Evolutionary conservation across 2,329 filamentous ascomycete genomes (phyloP).

Genomic region (Aspergillus hiratsukae): DNA sequence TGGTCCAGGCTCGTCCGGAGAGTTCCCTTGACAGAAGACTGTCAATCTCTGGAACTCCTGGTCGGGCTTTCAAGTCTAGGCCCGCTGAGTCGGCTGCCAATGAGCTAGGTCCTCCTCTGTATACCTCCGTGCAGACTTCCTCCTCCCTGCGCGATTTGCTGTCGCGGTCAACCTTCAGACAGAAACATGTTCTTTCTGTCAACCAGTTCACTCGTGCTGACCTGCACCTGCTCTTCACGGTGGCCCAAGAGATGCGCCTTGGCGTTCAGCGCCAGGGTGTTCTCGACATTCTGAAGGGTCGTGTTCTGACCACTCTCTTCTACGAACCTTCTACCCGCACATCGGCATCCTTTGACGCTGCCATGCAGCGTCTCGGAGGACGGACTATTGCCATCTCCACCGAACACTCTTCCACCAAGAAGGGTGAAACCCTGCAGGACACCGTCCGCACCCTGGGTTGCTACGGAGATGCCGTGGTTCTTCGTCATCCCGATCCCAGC

Average conservation of each 20-base stretch:
- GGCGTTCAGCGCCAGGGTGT: conserved; percentile 90
- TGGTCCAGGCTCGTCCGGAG: conserved; percentile 34
- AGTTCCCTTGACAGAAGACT: conserved; percentile 34
- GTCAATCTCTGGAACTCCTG: conserved; percentile 36
- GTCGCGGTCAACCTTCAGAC: conserved; percentile 78
- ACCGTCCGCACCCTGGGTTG: conserved; percentile 89
- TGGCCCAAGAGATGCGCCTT: conserved; percentile 95
- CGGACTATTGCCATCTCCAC: conserved; percentile 78
- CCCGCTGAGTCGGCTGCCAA: conserved; percentile 22
- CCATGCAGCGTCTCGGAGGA: conserved; percentile 96
- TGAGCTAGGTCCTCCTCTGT: conserved; percentile 39
- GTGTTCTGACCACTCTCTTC: conserved; percentile 88
- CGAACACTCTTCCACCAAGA: conserved; percentile 80
- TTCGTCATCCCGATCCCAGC: conserved; percentile 81
- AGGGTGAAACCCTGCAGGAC: conserved; percentile 91
- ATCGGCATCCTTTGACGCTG: conserved; percentile 91
- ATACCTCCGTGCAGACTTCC: conserved; percentile 47
- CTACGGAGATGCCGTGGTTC: conserved; percentile 92
- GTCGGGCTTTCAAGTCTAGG: conserved; percentile 27
- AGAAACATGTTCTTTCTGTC: conserved; percentile 85
- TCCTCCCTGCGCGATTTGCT: conserved; percentile 66
- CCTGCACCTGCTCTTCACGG: conserved; percentile 88
- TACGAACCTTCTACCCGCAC: conserved; percentile 97
- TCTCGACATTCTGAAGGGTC: conserved; percentile 78
- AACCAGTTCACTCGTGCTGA: conserved; percentile 84